Evolutionary conservation across 306 rosid species (phyloP), one percentile per base, ranked within the genome.

Genomic region (Lathyrus aphaca): DNA sequence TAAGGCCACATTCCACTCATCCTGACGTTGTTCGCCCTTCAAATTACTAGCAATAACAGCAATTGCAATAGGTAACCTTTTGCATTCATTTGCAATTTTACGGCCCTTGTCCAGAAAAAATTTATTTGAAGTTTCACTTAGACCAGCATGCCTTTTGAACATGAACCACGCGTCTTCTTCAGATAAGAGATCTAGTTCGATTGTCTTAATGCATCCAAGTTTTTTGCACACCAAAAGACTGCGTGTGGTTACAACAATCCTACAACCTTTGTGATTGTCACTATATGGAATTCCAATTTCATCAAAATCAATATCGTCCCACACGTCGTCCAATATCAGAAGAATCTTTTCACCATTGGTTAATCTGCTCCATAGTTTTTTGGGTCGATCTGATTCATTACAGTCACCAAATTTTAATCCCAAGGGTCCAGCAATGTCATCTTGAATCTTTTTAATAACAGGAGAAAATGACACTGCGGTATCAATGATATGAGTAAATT

Each of bases 51-150:
- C 81, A 0, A 69, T 11, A 25, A n/a, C 6, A 7, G 13, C 29
- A 38, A 76, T n/a, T 27, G 75, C 80, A 49, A 68, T 3, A 0
- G 77, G 77, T 25, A 77, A 77, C 23, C 68, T 15, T 64, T 67
- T 25, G 63, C 81, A 71, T 60, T 77, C 68, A 3, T 63, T 14
- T 11, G 25, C 62, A 12, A 77, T 65, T 1, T 37, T 0, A 0
- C 0, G 10, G 0, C 53, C 73, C 30, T n/a, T 23, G 11, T 44
- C 19, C 1, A 64, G 13, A 5, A 77, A 10, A 8, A 0, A 5
- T 8, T 9, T n/a, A 14, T 37, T 0, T 6, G 14, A 27, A 49
- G 1, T 10, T 8, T 48, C 37, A 7, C 8, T 25, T 2, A 13
- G 14, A n/a, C 25, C 17, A 7, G 73, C 72, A n/a, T 4, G n/a